These are phyloP conservation scores for Penicillium argentinense DNA, from an alignment of 495 filamentous ascomycete genomes.

Conservation along the genomic window DNA sequence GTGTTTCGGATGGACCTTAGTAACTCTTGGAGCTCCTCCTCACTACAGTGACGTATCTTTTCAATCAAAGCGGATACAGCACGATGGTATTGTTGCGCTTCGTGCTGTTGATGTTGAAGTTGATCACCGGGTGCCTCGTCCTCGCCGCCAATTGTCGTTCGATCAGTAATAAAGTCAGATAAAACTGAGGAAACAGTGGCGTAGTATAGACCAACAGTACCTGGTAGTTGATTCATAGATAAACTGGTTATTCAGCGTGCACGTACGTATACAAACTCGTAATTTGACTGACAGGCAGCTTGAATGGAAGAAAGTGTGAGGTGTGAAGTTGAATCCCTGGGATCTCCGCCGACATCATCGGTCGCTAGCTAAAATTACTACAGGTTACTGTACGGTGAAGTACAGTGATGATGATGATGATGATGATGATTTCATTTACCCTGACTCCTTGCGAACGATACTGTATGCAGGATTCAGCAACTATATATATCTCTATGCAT, in stretches of 20 bases:
- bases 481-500: background rate
- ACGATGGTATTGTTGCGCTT: constrained; percentile 2
- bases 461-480: background rate
- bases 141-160: background rate
- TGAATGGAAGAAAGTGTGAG: too few species aligned
- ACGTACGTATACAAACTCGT: background rate
- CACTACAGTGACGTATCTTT: background rate
- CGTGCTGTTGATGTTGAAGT: background rate
- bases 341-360: too few species aligned
- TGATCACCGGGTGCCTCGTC: background rate
- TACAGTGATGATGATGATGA: too few species aligned
- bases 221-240: background rate
- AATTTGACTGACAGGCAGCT: background rate
- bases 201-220: background rate
- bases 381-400: too few species aligned
- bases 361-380: too few species aligned
- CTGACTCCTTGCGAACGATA: background rate
- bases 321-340: too few species aligned
- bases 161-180: background rate
- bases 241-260: background rate
- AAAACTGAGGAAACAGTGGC: background rate
- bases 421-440: too few species aligned
- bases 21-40: background rate
- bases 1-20: background rate
- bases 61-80: background rate